phyloP scores from a whole-genome alignment of 2,329 filamentous ascomycete genomes.

The Pyricularia sp. region DNA sequence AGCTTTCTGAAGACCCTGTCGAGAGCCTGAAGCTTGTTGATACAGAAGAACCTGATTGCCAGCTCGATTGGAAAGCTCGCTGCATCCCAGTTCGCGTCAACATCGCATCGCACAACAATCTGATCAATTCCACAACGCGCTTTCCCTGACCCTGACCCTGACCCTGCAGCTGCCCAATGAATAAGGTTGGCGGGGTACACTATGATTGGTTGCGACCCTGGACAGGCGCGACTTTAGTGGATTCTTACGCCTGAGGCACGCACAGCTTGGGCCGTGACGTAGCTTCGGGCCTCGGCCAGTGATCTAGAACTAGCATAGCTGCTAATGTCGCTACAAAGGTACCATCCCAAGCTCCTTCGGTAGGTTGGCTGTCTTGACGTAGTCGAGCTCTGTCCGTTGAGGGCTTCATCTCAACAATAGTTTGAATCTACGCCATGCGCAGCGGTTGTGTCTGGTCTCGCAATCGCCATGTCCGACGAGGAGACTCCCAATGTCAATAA shows the following conservation, averaged over 20 bases:
- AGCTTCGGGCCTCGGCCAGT: conserved; percentile 4
- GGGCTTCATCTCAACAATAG: not conserved
- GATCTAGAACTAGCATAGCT: not conserved
- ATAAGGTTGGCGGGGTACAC: conserved; percentile 2
- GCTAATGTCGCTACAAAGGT: not conserved
- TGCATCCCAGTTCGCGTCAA: conserved; percentile 1
- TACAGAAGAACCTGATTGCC: not conserved
- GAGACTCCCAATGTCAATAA: conserved; percentile 5
- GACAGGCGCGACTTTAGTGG: not conserved
- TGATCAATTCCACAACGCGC: not conserved
- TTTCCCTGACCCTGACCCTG: not conserved
- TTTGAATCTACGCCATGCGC: conserved; percentile 5
- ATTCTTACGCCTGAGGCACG: conserved; percentile 2
- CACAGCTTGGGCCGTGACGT: conserved; percentile 3
- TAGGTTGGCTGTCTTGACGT: not conserved
- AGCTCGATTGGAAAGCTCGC: not conserved
- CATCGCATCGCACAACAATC: not conserved
- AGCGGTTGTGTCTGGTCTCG: conserved; percentile 4
- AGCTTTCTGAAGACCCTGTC: not conserved
- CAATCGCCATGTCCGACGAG: conserved; percentile 9
- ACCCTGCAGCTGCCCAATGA: not conserved
- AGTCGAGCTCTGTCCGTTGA: not conserved
- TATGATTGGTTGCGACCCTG: conserved; percentile 1
- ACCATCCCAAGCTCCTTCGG: not conserved
- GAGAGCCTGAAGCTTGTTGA: not conserved